Evolutionary conservation across 768 basidiomycete species (phyloP), one percentile per base, ranked within the genome.

Genomic region (Pulveroboletus frians): DNA sequence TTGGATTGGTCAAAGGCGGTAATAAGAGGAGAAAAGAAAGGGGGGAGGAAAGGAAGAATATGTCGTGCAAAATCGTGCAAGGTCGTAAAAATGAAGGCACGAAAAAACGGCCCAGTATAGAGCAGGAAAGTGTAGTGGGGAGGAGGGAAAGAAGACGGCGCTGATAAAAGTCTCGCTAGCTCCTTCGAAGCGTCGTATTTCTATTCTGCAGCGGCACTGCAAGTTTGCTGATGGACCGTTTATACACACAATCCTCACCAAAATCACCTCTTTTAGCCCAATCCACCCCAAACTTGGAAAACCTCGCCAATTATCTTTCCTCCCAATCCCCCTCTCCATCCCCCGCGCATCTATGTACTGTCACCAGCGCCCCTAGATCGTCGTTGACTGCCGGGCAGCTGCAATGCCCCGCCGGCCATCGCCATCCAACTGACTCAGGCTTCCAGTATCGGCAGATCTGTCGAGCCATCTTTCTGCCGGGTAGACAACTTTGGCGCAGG

Each of bases 61-160:
- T 67, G 84, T 84, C 83, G 84, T 84, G 73, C 73, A 75, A 72
- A 72, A 71, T 82, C 80, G 80, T 81, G 72, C 64, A 73, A 70
- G 73, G 77, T 81, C 79, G 80, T 81, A 77, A 81, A 76, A 71
- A 65, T 65, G 71, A 67, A 66, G 66, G 66, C 56, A 57, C 53
- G 55, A 49, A 42, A 42, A 31, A 54, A 62, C 51, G 56, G 60
- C 58, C 67, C 50, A 52, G 52, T 51, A 50, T 18, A 47, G 56
- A 63, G 60, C 60, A 52, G 53, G 62, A 57, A 60, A 53, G 56
- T 51, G 51, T 38, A 53, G 51, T 47, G 56, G 47, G 49, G 58
- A 52, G 42, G 53, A 49, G 50, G 56, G 59, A 59, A 60, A 55
- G 56, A 61, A 59, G 62, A 62, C 63, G 61, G 65, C 50, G 68